Conservation (phyloP, 2,329 filamentous ascomycete genomes). For the Fusarium tricinctum region DNA sequence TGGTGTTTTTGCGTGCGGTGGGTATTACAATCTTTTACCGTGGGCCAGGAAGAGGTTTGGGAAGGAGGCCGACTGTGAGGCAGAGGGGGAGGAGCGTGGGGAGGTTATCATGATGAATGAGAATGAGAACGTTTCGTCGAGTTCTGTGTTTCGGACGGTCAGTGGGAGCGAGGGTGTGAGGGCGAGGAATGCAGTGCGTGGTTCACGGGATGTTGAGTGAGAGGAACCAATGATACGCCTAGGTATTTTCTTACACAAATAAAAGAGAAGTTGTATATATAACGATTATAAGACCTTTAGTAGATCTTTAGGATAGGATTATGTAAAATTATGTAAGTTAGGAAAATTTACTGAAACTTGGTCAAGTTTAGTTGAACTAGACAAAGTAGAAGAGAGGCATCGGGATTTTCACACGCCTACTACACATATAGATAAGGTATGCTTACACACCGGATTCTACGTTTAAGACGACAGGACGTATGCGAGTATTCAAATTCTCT, state of each 20-base stretch:
- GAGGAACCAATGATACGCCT: neutral
- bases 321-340: neutral
- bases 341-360: too few species aligned
- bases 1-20: conserved; percentile 75
- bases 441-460: neutral
- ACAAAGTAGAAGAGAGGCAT: too few species aligned
- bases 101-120: conserved; percentile 59
- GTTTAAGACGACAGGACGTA: neutral
- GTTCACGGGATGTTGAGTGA: conserved; percentile 21
- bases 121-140: conserved; percentile 66
- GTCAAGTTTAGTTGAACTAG: too few species aligned
- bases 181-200: conserved; percentile 6
- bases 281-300: too few species aligned
- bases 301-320: neutral
- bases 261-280: too few species aligned
- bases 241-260: too few species aligned
- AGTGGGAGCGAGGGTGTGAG: conserved; percentile 36
- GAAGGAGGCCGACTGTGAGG: neutral
- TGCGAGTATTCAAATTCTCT: neutral
- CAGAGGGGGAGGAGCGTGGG: neutral
- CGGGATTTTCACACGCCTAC: too few species aligned
- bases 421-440: neutral
- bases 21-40: conserved; percentile 73
- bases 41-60: conserved; percentile 54
- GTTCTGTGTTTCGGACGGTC: conserved; percentile 72